Conservation (phyloP, 352 stramenopile species). For the Phytophthora vignae region DNA sequence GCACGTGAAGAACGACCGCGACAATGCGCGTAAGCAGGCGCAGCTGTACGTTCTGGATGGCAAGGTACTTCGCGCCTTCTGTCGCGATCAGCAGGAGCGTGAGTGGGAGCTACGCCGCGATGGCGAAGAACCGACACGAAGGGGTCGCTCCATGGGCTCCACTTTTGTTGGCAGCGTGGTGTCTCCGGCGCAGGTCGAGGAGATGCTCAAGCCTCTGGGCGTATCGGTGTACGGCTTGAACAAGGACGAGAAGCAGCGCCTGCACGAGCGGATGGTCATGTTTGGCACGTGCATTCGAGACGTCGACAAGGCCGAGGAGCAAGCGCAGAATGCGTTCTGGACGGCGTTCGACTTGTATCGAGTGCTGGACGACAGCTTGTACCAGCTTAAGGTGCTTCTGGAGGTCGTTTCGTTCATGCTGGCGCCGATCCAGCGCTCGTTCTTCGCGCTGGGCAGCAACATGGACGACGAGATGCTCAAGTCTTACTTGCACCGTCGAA, state of each 20-base stretch:
- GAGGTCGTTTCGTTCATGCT: slow-evolving; percentile 73
- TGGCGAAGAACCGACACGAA: slow-evolving; percentile 28
- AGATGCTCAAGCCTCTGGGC: slow-evolving; percentile 62
- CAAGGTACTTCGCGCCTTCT: slow-evolving; percentile 63
- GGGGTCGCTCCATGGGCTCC: slow-evolving; percentile 29
- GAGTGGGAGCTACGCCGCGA: slow-evolving; percentile 26
- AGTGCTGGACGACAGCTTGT: slow-evolving; percentile 70
- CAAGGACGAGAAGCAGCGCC: slow-evolving; percentile 59
- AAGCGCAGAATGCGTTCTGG: slow-evolving; percentile 67
- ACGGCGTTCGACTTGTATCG: slow-evolving; percentile 77
- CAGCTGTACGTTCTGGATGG: slow-evolving; percentile 77
- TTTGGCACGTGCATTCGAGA: slow-evolving; percentile 59
- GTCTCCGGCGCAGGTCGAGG: slow-evolving; percentile 52
- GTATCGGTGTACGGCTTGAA: slow-evolving; percentile 75
- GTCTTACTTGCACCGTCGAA: slow-evolving; percentile 40
- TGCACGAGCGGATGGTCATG: slow-evolving; percentile 60
- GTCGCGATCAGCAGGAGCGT: slow-evolving; percentile 64
- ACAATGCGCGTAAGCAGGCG: slow-evolving; percentile 70
- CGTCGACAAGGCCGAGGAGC: slow-evolving; percentile 57
- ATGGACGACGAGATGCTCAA: slow-evolving; percentile 75
- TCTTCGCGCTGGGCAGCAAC: slow-evolving; percentile 78
- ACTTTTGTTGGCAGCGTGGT: slow-evolving; percentile 37
- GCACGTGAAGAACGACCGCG: slow-evolving; percentile 79
- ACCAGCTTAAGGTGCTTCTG: slow-evolving; percentile 82
- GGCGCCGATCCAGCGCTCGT: slow-evolving; percentile 68